Conservation (phyloP, 2,329 filamentous ascomycete species). For the Penicillium sp. region DNA sequence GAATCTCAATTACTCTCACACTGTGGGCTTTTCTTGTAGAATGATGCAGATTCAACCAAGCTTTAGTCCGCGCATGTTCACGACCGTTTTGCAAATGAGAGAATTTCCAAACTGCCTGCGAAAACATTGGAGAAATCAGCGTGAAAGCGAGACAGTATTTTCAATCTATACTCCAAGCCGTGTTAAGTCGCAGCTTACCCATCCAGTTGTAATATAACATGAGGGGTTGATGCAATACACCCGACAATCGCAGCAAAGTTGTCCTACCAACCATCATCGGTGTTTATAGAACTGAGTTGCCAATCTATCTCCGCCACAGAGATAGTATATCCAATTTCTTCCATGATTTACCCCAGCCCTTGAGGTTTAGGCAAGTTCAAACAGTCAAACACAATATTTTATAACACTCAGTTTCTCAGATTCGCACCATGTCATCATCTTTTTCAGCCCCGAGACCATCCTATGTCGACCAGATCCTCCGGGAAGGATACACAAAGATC, state of each 20-base stretch:
- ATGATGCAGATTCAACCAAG: not conserved
- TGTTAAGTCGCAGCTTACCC: not conserved
- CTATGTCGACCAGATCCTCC: slow-evolving; percentile 26
- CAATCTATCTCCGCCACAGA: not conserved
- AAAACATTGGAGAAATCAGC: not conserved
- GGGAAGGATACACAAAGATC: slow-evolving; percentile 31
- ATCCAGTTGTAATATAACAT: not conserved
- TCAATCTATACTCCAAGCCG: not conserved
- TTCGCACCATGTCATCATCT: slow-evolving; percentile 18
- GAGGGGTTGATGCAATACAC: not conserved
- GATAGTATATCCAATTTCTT: not conserved
- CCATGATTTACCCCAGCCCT: too few species aligned
- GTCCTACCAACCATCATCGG: not conserved
- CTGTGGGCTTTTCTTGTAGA: not conserved
- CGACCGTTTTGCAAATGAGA: too few species aligned
- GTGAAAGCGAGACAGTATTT: too few species aligned
- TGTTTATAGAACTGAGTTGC: not conserved
- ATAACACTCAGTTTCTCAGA: too few species aligned
- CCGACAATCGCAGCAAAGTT: not conserved
- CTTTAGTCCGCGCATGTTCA: not conserved
- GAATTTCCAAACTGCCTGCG: not conserved
- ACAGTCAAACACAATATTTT: not conserved
- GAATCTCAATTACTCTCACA: not conserved
- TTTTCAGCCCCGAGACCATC: slow-evolving; percentile 11
- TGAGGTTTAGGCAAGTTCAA: too few species aligned